These are phyloP conservation scores for Ogataea trehaloabstinens DNA, from an alignment of 805 yeast genomes.

Conservation along the genomic window DNA sequence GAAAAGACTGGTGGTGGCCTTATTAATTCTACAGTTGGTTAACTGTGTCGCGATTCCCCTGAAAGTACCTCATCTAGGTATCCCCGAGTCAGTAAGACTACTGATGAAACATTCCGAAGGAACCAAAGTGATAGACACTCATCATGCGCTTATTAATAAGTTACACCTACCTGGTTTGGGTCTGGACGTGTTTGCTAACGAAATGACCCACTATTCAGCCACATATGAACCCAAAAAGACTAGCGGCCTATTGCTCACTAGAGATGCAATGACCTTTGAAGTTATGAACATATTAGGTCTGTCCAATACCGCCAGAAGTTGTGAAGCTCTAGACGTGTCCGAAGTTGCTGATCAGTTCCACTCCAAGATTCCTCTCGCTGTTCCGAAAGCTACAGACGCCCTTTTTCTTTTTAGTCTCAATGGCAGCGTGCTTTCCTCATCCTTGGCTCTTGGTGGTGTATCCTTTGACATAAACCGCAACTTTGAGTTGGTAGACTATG, in stretches of 20 bases:
- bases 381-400: conserved; percentile 36
- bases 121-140: conserved; percentile 3
- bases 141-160: conserved; percentile 6
- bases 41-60: conserved; percentile 13
- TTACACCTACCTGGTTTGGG: conserved; percentile 4
- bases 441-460: conserved; percentile 10
- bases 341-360: conserved; percentile 13
- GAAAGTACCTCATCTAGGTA: conserved; percentile 5
- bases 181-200: conserved; percentile 11
- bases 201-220: conserved; percentile 9
- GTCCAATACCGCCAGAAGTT: conserved; percentile 7
- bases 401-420: conserved; percentile 40
- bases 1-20: too few relatives aligned
- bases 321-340: conserved; percentile 11
- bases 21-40: too few relatives aligned
- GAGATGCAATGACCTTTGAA: conserved; percentile 11
- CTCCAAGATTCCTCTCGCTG: conserved; percentile 13
- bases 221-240: conserved; percentile 19
- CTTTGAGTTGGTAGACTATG: conserved; percentile 36
- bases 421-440: conserved; percentile 21
- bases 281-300: conserved; percentile 17
- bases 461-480: conserved; percentile 40
- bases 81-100: neutral
- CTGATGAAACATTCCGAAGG: conserved; percentile 6
- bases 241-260: conserved; percentile 23